Base-by-base conservation (phyloP, 2,329 filamentous ascomycete species). In the Cladosporium cucumerinum region DNA sequence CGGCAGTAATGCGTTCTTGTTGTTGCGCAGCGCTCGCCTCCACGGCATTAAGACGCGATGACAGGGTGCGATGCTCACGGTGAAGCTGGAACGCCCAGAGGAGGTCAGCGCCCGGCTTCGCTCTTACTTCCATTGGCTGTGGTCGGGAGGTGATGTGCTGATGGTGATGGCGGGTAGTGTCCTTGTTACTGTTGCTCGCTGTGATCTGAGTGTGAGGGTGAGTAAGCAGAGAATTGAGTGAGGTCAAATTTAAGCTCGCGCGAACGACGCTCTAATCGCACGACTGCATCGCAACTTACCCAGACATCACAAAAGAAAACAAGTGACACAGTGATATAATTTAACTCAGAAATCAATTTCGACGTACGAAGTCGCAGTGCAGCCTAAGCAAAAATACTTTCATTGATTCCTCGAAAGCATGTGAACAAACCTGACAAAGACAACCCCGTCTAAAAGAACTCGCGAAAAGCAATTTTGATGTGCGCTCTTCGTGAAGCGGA, bases 41-140 rank as follows among this genome's bases (percentile, higher is more conserved):
- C 7, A 78, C 67, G 8, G 66, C 59, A 26, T 71, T 71, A 66
- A 78, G 71, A 21, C 75, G 74, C 0, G 65, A 57, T 6, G 74
- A 68, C 3, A 79, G 69, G 39, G 69, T 67, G 1, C 64, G 65
- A 60, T 78, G 73, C 48, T 78, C 70, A n/a, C 71, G 69, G 52
- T 75, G 72, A 32, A 78, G 69, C 51, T 77, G 72, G 21, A 75
- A 72, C 4, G 73, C 74, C 77, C 76, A 78, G 21, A 79, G 69
- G 4, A 79, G 71, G 8, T 71, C 25, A 57, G 39, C 30, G 66
- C 65, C 30, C 32, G 66, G 11, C 62, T 66, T 36, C 39, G 63
- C 66, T 64, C 68, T 25, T 5, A 25, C 34, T 14, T 30, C 55
- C 46, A 55, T 64, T 51, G 48, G 43, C n/a, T 26, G 48, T 14